Evolutionary conservation across 768 basidiomycete species (phyloP).

Genomic region (Lentinula sp.): DNA sequence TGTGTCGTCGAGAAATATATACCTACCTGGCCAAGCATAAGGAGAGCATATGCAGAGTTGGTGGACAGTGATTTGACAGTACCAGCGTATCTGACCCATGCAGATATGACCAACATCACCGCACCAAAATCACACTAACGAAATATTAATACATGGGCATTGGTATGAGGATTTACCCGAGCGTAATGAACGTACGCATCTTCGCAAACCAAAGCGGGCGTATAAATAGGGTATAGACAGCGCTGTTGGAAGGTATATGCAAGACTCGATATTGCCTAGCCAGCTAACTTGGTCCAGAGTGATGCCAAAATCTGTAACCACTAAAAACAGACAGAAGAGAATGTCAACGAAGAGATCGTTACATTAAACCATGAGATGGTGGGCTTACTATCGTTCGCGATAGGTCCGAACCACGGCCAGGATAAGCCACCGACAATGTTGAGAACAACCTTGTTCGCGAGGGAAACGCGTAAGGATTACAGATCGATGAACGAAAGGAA

Average conservation of each 20-base stretch:
- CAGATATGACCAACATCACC: conserved; percentile 47
- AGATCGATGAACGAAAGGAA: too few relatives aligned
- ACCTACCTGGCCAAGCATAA: conserved; percentile 66
- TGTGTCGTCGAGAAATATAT: neutral
- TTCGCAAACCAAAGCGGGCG: conserved; percentile 52
- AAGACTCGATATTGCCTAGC: conserved; percentile 64
- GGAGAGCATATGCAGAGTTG: conserved; percentile 51
- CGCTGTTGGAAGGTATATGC: conserved; percentile 56
- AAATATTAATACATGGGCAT: neutral
- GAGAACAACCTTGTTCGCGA: conserved; percentile 42
- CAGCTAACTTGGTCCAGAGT: conserved; percentile 72
- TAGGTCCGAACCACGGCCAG: conserved; percentile 84
- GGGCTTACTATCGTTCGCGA: conserved; percentile 55
- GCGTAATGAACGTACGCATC: conserved; percentile 43
- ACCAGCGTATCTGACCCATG: conserved; percentile 76
- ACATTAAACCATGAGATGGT: neutral
- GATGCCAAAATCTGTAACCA: conserved; percentile 57
- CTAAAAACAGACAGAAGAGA: conserved; percentile 25
- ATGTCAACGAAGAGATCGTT: neutral
- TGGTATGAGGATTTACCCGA: neutral
- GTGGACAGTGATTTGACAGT: conserved; percentile 49
- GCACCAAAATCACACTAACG: conserved; percentile 60
- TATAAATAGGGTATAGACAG: conserved; percentile 53
- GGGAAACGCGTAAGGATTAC: too few relatives aligned
- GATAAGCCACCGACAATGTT: conserved; percentile 60